Conservation (phyloP, 768 basidiomycete genomes). For the Polyporus arcularius region DNA sequence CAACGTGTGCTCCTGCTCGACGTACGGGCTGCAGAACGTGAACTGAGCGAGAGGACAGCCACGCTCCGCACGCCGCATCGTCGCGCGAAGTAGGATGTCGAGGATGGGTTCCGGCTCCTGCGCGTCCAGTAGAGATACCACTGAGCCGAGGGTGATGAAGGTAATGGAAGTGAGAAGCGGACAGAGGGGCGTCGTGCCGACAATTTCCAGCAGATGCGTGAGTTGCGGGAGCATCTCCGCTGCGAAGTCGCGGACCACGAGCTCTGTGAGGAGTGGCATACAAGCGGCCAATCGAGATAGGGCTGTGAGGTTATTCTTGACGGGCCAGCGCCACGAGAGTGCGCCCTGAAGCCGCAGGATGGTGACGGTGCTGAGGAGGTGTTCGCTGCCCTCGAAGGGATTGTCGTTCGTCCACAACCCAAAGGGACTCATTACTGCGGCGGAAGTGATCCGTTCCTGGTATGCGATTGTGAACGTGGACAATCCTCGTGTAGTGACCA, state of each 20-base stretch:
- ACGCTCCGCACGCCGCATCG: background rate
- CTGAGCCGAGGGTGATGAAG: background rate
- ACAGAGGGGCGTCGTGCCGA: background rate
- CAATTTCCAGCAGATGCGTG: background rate
- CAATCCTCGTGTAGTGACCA: background rate
- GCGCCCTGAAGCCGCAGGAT: background rate
- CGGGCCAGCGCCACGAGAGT: background rate
- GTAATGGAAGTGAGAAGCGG: background rate
- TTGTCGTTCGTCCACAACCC: background rate
- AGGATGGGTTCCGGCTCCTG: background rate
- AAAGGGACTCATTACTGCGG: background rate
- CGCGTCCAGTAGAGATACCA: too few species aligned
- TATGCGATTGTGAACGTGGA: background rate
- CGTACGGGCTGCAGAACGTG: background rate
- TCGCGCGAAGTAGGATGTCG: background rate
- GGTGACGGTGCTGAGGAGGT: background rate
- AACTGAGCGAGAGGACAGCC: background rate
- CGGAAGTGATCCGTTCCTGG: background rate
- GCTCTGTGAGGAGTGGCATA: background rate
- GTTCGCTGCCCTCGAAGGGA: background rate
- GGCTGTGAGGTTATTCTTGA: background rate
- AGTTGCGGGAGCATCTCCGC: background rate
- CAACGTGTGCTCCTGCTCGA: background rate
- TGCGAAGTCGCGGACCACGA: background rate
- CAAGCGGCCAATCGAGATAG: background rate